Base-by-base conservation (phyloP, 73 alveolate species). In the Tetrahymena borealis region DNA sequence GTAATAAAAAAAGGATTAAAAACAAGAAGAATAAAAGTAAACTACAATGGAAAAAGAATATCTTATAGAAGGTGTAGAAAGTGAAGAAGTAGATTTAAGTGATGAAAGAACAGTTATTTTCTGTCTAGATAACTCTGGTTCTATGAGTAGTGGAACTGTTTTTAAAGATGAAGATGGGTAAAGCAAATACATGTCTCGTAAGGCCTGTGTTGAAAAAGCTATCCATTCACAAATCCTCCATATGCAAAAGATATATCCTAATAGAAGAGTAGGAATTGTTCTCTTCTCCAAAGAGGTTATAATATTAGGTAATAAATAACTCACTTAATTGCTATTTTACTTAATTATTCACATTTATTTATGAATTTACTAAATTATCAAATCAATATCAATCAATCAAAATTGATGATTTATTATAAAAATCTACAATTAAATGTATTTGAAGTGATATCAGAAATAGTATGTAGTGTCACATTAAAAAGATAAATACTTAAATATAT, bases 161-260 rank as follows among this genome's bases (percentile, higher is more conserved):
- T 95, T 97, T 79, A 91, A 92, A 93, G 98, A 98, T 40, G 95
- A 98, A 94, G 90, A 91, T 91, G 40, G 94, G 41, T 32, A 97
- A 91, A 91, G 95, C 31, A 97, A 97, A 60, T 96, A 96, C 94
- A 96, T 98, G 20, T 95, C 98, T 32, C 91, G 99, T 78, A 91
- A 98, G 91, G 96, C 98, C 91, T 98, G 99, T 93, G 99, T 98
- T 2, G 98, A 98, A 91, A 97, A 98, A 35, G 99, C 99, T 33
- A 98, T 98, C 38, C 97, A 96, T 36, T 42, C 95, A 15, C 95
- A 98, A 94, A 90, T 98, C 12, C 79, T 78, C 20, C 97, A 97
- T 11, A 39, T 98, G 91, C 38, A 94, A 39, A 90, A 93, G 93
- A 92, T 91, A 40, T 91, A 96, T 2, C 98, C 99, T 20, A 60